Base-by-base conservation (phyloP, 176 grass and related monocot genomes). In the Microstegium vimineum region DNA sequence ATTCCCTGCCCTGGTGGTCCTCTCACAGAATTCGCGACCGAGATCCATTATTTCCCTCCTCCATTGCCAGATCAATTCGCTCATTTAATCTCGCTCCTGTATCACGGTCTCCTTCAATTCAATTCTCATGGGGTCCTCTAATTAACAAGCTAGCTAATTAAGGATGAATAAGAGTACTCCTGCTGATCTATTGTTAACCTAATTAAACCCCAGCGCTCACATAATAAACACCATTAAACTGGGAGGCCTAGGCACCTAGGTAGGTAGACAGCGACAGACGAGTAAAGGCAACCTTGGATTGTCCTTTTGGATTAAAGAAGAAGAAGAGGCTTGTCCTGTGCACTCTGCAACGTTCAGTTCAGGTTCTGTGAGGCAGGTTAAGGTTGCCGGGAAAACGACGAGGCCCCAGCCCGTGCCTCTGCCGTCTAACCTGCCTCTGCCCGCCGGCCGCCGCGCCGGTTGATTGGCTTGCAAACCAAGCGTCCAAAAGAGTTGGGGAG, bases 401-500 rank as follows among this genome's bases (percentile, higher is more conserved):
- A 82, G 79, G 60, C 22, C n/a, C n/a, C 7, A 42, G 43, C 1
- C 6, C 5, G 20, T 38, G 35, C 35, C 51, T 56, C n/a, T 70
- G n/a, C n/a, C n/a, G n/a, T n/a, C 22, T n/a, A n/a, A n/a, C n/a
- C n/a, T n/a, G n/a, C n/a, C n/a, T n/a, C n/a, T 42, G 67, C 2
- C 34, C 4, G 30, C 1, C 12, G 18, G 20, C 26, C 26, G 38
- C 43, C 16, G 60, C 30, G 31, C 9, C 8, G 45, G 43, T 69
- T 52, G 78, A 27, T 82, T 89, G 77, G 31, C 86, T 86, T 92
- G 69, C 69, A 82, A 71, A 86, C 42, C 86, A 92, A 92, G 86
- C 80, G 64, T 70, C 52, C 32, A 4, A 36, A 83, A 76, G 52
- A 86, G 37, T 38, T 22, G 22, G 88, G 56, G 57, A 65, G 59